Evolutionary conservation across 1,139 yeast genomes (phyloP), one percentile per base, ranked within the genome.

Genomic region (Blastobotrys malaysiensis): DNA sequence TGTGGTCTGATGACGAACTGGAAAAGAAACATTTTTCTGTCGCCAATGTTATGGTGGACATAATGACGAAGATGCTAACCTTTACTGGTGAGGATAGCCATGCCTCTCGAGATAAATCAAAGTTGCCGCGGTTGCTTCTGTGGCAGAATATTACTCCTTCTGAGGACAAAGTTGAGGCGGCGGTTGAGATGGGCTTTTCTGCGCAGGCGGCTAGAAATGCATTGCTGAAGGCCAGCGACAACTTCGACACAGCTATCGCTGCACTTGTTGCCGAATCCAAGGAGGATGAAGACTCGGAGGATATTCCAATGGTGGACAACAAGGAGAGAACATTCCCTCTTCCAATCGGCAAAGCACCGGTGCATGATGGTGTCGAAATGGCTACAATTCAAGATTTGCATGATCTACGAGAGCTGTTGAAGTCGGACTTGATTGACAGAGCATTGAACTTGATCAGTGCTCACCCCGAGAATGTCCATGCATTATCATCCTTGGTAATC

Each of bases 81-180:
- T 52, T 52, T 43, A 52, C 56, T 9, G 62, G 63, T 14, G 68
- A 65, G 43, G 64, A 59, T 20, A 51, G 46, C 24, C 16, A 36
- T 26, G 43, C 53, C 39, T 16, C 55, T 22, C 50, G 52, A 19
- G 60, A 55, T 14, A 57, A 55, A 14, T 53, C 50, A 2, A 47
- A 43, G 16, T 54, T 62, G 3, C 67, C 65, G 9, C 54, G 61
- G 20, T 61, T 61, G 43, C 54, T 69, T 43, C 58, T 62, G 16
- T 75, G 81, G 71, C 69, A 72, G 45, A 74, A 76, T 46, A 80
- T 82, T 2, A 67, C 76, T 4, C 84, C 84, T 9, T 78, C 87
- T 0, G 71, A 73, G n/a, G 73, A 73, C 9, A 79, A 81, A 60
- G 67, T 79, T 7, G 73, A 76, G 5, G 81, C 78, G 58, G 68